Percentiles rank a stretch among this genome's conserved stretches.
Evolutionary conservation across 73 alveolate species (phyloP).

Genomic region (Paramecium tetraurelia): DNA sequence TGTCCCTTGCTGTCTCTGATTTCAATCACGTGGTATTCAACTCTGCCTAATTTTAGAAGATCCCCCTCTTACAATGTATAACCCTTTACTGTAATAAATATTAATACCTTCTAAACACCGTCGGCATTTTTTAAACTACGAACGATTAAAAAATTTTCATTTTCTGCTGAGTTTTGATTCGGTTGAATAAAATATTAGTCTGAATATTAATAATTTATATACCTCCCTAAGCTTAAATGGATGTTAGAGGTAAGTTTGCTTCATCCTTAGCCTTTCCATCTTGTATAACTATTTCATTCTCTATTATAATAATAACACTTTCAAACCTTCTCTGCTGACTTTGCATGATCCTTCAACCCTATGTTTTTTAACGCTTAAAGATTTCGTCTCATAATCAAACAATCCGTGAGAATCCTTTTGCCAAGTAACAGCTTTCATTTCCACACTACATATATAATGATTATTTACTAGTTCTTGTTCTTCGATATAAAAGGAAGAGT

Average conservation of each 20-base stretch:
- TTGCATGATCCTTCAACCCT: conserved; percentile 56
- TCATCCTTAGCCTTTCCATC: neutral
- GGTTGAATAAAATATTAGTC: neutral
- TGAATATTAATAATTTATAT: neutral
- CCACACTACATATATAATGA: conserved; percentile 54
- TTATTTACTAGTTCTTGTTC: conserved; percentile 1
- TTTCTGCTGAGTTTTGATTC: neutral
- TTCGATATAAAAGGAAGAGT: conserved; percentile 20
- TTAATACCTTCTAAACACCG: conserved; percentile 47
- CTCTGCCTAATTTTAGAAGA: conserved; percentile 82
- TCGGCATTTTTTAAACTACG: conserved; percentile 59
- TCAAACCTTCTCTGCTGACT: conserved; percentile 40
- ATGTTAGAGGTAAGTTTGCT: neutral
- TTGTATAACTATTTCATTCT: conserved; percentile 15
- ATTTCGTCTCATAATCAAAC: conserved; percentile 85
- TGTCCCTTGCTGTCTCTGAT: conserved; percentile 51
- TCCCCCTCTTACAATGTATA: conserved; percentile 67
- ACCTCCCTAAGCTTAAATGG: neutral
- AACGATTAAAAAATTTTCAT: conserved; percentile 42
- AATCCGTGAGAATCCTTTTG: conserved; percentile 81
- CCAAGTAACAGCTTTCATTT: conserved; percentile 78
- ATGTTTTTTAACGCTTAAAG: conserved; percentile 49
- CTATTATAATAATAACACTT: neutral
- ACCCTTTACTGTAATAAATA: conserved; percentile 16
- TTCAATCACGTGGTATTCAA: conserved; percentile 72